Evolutionary conservation across 2,329 filamentous ascomycete genomes (phyloP).

Genomic region (Aquanectria penicillioides): DNA sequence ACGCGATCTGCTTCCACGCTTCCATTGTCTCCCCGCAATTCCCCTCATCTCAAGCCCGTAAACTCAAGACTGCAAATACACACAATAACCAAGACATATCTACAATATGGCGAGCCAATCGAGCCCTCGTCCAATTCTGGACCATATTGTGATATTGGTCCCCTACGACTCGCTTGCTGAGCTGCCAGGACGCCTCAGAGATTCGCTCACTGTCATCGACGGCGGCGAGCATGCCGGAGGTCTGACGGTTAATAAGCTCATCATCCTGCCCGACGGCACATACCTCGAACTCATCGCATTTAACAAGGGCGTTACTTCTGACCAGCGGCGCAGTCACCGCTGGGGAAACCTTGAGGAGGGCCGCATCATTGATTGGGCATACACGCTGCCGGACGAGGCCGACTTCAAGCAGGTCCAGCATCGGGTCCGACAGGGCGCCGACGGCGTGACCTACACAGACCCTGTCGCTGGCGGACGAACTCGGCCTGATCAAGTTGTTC

Average conservation of each 20-base stretch:
- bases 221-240: conserved; percentile 71
- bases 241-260: conserved; percentile 69
- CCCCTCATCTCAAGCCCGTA: conserved; percentile 3
- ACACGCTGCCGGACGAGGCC: conserved; percentile 53
- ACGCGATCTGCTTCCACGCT: conserved; percentile 14
- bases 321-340: conserved; percentile 59
- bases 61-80: conserved; percentile 6
- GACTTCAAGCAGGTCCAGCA: conserved; percentile 52
- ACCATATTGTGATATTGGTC: conserved; percentile 73
- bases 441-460: conserved; percentile 56
- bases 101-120: conserved; percentile 18
- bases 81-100: neutral
- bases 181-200: conserved; percentile 60
- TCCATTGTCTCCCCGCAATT: neutral
- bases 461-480: conserved; percentile 63
- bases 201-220: conserved; percentile 66
- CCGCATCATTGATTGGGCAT: conserved; percentile 68
- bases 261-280: conserved; percentile 70
- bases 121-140: conserved; percentile 52
- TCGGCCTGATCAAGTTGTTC: conserved; percentile 62
- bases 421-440: conserved; percentile 44
- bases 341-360: conserved; percentile 66
- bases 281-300: conserved; percentile 76
- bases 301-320: conserved; percentile 53
- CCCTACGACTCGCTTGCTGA: conserved; percentile 58